A percentile compares a stretch with the other conserved stretches of the same genome.
Evolutionary conservation across 306 rosid species (phyloP).

Genomic region (Oxytropis ochrocephala): DNA sequence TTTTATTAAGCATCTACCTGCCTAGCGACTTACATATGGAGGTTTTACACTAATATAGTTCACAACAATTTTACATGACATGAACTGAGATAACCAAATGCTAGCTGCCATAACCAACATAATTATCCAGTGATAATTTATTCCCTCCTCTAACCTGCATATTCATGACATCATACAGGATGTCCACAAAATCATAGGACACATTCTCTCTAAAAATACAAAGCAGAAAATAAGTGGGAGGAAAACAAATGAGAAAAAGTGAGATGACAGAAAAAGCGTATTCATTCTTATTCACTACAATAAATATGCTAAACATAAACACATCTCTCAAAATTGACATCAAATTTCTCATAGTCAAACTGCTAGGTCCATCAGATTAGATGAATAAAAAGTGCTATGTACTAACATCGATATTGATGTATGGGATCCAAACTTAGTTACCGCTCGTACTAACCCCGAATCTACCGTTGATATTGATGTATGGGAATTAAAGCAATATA

Average conservation of each 20-base stretch:
- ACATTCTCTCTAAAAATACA: not conserved
- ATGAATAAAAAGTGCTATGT: not conserved
- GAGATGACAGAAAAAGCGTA: not conserved
- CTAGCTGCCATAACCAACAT: not conserved
- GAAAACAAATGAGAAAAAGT: not conserved
- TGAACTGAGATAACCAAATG: not conserved
- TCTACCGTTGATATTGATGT: too few species aligned
- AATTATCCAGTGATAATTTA: not conserved
- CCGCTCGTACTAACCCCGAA: too few species aligned
- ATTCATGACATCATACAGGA: not conserved
- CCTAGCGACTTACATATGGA: not conserved
- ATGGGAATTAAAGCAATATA: too few species aligned
- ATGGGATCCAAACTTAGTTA: too few species aligned
- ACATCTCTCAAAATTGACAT: not conserved
- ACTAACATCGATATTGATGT: too few species aligned
- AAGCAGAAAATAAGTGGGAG: not conserved
- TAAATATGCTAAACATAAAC: not conserved
- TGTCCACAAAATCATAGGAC: not conserved
- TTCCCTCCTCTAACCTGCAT: not conserved
- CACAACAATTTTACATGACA: not conserved
- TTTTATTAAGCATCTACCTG: not conserved
- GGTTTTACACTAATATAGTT: not conserved
- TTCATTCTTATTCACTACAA: not conserved
- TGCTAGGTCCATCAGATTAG: not conserved
- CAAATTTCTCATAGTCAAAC: not conserved